phyloP scores from a whole-genome alignment of 768 basidiomycete genomes.

The Tulasnella sp. region DNA sequence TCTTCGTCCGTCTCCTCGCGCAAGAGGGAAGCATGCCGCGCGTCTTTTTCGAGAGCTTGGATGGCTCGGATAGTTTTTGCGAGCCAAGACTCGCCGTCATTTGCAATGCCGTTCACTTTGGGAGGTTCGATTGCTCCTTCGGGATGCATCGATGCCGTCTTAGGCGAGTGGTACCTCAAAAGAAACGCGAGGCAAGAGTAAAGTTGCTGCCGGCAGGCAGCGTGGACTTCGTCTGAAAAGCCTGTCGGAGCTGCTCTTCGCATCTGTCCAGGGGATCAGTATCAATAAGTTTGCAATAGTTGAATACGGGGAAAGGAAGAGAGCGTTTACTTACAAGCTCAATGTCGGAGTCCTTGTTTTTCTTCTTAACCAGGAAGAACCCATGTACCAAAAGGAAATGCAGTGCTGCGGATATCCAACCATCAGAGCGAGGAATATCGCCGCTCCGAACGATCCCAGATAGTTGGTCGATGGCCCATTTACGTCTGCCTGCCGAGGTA shows the following conservation, averaged over 20 bases:
- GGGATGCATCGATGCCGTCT: not conserved
- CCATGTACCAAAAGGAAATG: constrained; percentile 82
- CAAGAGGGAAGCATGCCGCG: constrained; percentile 54
- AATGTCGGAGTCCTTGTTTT: constrained; percentile 55
- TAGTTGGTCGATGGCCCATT: constrained; percentile 87
- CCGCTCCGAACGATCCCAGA: constrained; percentile 71
- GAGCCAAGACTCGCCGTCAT: constrained; percentile 75
- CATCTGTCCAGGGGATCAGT: constrained; percentile 44
- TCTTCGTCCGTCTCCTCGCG: constrained; percentile 45
- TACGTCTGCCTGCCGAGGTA: constrained; percentile 41
- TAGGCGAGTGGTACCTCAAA: not conserved
- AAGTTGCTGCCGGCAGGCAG: constrained; percentile 63
- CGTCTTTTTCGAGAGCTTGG: constrained; percentile 52
- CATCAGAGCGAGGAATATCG: constrained; percentile 72
- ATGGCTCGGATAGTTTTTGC: constrained; percentile 51
- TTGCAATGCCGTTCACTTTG: not conserved
- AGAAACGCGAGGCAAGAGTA: constrained; percentile 72
- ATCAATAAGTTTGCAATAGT: not conserved
- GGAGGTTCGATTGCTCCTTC: not conserved
- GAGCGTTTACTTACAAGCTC: not conserved
- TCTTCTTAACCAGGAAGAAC: constrained; percentile 71
- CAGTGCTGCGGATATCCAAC: constrained; percentile 67
- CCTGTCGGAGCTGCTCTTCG: constrained; percentile 58
- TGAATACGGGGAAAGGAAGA: constrained; percentile 4
- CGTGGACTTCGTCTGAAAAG: constrained; percentile 68